Conservation (phyloP, 2,329 filamentous ascomycete genomes). For the Metarhizium album region DNA sequence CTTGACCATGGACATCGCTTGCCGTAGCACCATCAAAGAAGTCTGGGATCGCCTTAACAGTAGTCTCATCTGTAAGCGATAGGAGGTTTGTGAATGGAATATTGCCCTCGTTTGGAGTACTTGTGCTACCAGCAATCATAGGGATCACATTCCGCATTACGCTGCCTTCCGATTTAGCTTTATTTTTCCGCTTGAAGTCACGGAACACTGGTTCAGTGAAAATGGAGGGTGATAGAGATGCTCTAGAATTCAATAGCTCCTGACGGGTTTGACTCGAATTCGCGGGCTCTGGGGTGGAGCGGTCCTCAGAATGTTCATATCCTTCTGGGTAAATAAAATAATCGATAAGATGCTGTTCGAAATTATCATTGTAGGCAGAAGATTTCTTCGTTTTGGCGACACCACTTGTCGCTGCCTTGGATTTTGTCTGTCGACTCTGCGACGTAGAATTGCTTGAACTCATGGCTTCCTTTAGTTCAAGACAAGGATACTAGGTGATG, state of each 20-base stretch:
- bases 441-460: background rate
- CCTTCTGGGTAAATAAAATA: constrained; percentile 5
- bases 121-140: constrained; percentile 17
- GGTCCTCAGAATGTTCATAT: constrained; percentile 8
- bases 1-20: constrained; percentile 14
- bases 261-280: constrained; percentile 11
- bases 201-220: constrained; percentile 21
- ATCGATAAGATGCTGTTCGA: constrained; percentile 9
- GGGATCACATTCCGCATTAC: constrained; percentile 17
- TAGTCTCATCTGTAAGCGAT: constrained; percentile 23
- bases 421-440: background rate
- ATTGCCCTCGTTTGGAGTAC: constrained; percentile 13
- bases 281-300: constrained; percentile 4
- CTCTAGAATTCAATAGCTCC: constrained; percentile 5
- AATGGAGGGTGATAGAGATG: constrained; percentile 25
- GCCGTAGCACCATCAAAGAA: constrained; percentile 21
- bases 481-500: background rate
- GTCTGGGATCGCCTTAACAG: constrained; percentile 21
- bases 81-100: constrained; percentile 24
- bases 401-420: constrained; percentile 2
- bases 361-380: constrained; percentile 10
- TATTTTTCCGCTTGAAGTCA: constrained; percentile 18
- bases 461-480: background rate
- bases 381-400: constrained; percentile 7
- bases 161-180: constrained; percentile 19